Conservation (phyloP, 441 rosid species). For the Croton setiger region DNA sequence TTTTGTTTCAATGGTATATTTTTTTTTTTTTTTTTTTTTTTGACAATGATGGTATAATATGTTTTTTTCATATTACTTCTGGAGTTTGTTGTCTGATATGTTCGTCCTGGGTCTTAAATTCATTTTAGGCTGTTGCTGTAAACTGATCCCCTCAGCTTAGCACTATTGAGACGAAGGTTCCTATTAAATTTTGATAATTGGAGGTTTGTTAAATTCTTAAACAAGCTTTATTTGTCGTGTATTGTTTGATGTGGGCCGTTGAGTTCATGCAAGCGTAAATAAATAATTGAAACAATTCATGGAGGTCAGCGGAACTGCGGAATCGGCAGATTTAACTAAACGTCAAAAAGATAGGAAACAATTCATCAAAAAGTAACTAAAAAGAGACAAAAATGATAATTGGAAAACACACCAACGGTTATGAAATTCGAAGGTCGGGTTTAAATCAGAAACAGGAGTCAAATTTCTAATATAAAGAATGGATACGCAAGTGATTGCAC, state of each 20-base stretch:
- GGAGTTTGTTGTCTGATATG: neutral
- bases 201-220: neutral
- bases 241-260: neutral
- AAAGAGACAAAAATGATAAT: too few relatives aligned
- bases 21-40: too few relatives aligned
- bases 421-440: too few relatives aligned
- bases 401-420: too few relatives aligned
- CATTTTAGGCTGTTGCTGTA: neutral
- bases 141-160: neutral
- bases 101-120: neutral
- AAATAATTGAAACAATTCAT: too few relatives aligned
- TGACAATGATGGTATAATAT: too few relatives aligned
- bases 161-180: neutral
- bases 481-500: neutral
- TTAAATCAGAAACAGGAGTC: neutral
- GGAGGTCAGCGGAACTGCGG: too few relatives aligned
- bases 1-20: too few relatives aligned
- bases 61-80: too few relatives aligned
- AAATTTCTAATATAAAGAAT: neutral
- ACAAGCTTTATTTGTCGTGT: neutral
- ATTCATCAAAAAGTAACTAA: too few relatives aligned
- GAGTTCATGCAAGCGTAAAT: neutral
- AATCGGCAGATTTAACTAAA: too few relatives aligned
- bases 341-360: too few relatives aligned
- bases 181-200: neutral